Percentiles rank a stretch among this genome's conserved stretches.
These are phyloP conservation scores for Russula griseocarnosa DNA, from an alignment of 768 basidiomycete species.

Conservation along the genomic window DNA sequence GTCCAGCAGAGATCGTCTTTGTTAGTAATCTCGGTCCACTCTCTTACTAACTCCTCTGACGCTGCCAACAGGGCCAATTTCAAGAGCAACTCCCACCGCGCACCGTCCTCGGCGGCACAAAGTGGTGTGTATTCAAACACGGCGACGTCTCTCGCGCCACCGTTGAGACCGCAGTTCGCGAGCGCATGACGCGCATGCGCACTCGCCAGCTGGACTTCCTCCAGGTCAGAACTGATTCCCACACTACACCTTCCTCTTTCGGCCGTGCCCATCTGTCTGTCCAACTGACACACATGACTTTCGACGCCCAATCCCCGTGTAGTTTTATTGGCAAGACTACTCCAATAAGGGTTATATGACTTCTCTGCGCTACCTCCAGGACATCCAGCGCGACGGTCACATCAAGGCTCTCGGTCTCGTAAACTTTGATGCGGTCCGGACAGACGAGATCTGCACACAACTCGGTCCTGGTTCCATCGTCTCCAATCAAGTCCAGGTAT, in stretches of 20 bases:
- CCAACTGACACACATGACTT: neutral
- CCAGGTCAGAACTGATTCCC: constrained; percentile 46
- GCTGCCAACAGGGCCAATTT: constrained; percentile 60
- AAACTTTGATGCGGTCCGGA: constrained; percentile 73
- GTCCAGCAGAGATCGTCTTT: constrained; percentile 75
- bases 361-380: constrained; percentile 49
- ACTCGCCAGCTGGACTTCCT: constrained; percentile 59
- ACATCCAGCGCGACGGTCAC: constrained; percentile 55
- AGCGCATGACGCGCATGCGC: constrained; percentile 68
- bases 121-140: constrained; percentile 77
- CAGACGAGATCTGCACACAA: constrained; percentile 75
- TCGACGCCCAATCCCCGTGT: constrained; percentile 7
- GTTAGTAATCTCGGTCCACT: constrained; percentile 37
- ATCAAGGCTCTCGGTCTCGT: constrained; percentile 70
- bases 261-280: constrained; percentile 2
- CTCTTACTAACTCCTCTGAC: no score
- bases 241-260: constrained; percentile 4
- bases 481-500: constrained; percentile 80
- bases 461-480: constrained; percentile 68
- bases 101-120: constrained; percentile 67
- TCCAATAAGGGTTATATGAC: constrained; percentile 46
- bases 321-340: constrained; percentile 84
- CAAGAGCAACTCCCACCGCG: constrained; percentile 43
- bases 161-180: constrained; percentile 61
- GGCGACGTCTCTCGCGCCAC: constrained; percentile 47